Evolutionary conservation across 106 monocot genomes (phyloP).

Genomic region (Allium cepa): DNA sequence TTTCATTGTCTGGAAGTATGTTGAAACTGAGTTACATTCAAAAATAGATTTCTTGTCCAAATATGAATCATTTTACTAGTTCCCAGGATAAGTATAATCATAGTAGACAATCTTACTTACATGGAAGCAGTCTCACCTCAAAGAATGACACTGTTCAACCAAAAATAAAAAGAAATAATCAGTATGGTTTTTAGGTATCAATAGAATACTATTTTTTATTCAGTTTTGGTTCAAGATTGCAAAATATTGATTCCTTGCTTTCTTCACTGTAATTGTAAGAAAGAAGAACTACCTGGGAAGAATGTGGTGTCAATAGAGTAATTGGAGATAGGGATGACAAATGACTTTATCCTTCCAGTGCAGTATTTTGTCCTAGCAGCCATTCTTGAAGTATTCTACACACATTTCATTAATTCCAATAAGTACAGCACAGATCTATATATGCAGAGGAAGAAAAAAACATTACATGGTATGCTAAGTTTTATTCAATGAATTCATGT

Average conservation of each 20-base stretch:
- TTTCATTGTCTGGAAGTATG: too few species aligned
- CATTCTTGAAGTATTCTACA: slow-evolving; percentile 80
- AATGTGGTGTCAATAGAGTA: slow-evolving; percentile 73
- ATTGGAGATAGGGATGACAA: slow-evolving; percentile 79
- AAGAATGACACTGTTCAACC: slow-evolving; percentile 85
- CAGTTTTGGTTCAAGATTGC: too few species aligned
- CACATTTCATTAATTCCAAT: neutral
- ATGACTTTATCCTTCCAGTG: slow-evolving; percentile 94
- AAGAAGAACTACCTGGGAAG: slow-evolving; percentile 32
- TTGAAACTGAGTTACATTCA: too few species aligned
- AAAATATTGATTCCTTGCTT: too few species aligned
- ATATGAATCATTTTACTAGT: too few species aligned
- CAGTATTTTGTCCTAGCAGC: slow-evolving; percentile 80
- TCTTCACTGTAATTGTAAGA: too few species aligned
- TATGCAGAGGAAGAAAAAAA: neutral
- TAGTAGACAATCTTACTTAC: slow-evolving; percentile 8
- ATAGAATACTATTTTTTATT: too few species aligned
- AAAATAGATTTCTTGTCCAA: too few species aligned
- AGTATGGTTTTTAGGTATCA: neutral
- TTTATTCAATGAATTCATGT: too few species aligned
- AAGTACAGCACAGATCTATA: neutral
- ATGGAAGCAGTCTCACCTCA: slow-evolving; percentile 55
- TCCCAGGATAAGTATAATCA: neutral
- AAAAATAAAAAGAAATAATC: slow-evolving; percentile 1
- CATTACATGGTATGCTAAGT: too few species aligned